phyloP scores from a whole-genome alignment of 2,329 filamentous ascomycete species.

The Chaetomium strumarium region DNA sequence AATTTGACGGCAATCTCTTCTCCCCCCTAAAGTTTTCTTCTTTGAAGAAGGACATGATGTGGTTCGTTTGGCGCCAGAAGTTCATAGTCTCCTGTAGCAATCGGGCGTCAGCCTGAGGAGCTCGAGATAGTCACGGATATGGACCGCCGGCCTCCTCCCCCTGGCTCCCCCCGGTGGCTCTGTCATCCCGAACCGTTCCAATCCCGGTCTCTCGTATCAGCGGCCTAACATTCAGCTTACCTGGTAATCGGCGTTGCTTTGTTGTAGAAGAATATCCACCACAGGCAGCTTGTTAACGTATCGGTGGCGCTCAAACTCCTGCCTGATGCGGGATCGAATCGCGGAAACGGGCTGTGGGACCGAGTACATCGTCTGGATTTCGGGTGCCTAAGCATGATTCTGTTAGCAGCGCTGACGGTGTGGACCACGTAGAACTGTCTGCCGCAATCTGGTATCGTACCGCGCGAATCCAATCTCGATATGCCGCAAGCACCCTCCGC shows the following conservation, averaged over 20 bases:
- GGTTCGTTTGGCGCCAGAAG: constrained; percentile 96
- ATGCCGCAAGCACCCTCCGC: constrained; percentile 77
- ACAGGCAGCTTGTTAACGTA: constrained; percentile 84
- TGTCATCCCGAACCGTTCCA: not conserved
- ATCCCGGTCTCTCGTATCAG: not conserved
- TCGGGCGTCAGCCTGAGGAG: not conserved
- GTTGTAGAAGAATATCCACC: constrained; percentile 83
- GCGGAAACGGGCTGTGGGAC: constrained; percentile 80
- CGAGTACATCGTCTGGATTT: constrained; percentile 97
- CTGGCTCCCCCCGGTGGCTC: not conserved
- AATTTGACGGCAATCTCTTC: constrained; percentile 75
- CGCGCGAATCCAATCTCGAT: constrained; percentile 92
- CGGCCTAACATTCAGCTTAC: constrained; percentile 41
- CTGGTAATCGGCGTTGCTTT: constrained; percentile 93
- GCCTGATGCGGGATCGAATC: constrained; percentile 87
- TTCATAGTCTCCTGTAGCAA: constrained; percentile 85
- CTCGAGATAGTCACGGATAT: not conserved
- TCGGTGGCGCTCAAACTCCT: constrained; percentile 94
- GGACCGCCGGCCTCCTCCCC: not conserved
- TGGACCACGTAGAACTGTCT: not conserved
- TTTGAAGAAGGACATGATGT: constrained; percentile 96
- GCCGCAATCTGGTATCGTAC: constrained; percentile 53
- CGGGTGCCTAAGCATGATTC: constrained; percentile 62
- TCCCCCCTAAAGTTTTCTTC: constrained; percentile 72
- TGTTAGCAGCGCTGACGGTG: not conserved